These are phyloP conservation scores for Coemansia sp. DNA, from an alignment of 192 early-diverging fungal genomes.

Conservation along the genomic window DNA sequence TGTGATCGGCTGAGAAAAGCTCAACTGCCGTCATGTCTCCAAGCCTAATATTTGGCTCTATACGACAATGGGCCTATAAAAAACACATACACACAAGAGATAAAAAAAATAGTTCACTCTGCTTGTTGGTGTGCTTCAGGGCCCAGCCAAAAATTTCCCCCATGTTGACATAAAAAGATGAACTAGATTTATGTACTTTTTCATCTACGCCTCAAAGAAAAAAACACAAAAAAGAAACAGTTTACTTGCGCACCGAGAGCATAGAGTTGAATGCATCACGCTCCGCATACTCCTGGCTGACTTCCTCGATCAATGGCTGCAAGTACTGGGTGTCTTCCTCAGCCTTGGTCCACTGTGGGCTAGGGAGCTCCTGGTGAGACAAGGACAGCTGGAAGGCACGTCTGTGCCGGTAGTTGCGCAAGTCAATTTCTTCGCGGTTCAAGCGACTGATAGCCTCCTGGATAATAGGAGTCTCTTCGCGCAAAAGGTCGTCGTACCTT, in stretches of 20 bases:
- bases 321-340: conserved; percentile 87
- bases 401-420: conserved; percentile 80
- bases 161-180: not conserved
- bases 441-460: conserved; percentile 84
- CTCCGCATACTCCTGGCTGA: conserved; percentile 79
- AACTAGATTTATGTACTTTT: not conserved
- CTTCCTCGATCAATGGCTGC: conserved; percentile 75
- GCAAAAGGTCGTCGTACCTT: conserved; percentile 88
- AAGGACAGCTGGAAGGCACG: conserved; percentile 77
- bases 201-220: not conserved
- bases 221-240: not conserved
- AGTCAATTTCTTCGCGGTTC: conserved; percentile 64
- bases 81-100: not conserved
- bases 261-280: conserved; percentile 73
- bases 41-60: not conserved
- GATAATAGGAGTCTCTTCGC: conserved; percentile 81
- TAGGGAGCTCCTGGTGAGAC: conserved; percentile 69
- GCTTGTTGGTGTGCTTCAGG: not conserved
- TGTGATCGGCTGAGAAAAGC: not conserved
- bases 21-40: too few relatives aligned
- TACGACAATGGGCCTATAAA: not conserved
- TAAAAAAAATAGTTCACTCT: not conserved
- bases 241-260: conserved; percentile 43
- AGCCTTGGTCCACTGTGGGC: conserved; percentile 74
- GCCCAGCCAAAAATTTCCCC: not conserved